A percentile compares a stretch with the other conserved stretches of the same genome.
phyloP scores from a whole-genome alignment of 108 stramenopile genomes.

The Epipyxis sp. region DNA sequence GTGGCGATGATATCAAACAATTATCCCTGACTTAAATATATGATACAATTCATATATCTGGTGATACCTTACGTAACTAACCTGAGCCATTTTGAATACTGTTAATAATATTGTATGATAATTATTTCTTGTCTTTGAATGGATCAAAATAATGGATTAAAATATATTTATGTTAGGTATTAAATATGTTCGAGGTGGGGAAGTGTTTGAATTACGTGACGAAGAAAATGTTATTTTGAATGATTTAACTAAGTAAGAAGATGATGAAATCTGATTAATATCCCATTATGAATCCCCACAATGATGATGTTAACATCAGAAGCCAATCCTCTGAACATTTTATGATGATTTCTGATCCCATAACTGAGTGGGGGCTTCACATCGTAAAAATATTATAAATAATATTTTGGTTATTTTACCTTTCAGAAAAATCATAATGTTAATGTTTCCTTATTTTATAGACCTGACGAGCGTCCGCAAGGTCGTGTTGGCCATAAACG shows the following conservation, averaged over 20 bases:
- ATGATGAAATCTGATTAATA: background rate
- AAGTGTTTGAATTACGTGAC: background rate
- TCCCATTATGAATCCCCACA: no score
- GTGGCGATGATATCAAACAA: background rate
- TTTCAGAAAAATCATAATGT: no score
- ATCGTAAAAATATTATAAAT: no score
- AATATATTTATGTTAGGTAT: background rate
- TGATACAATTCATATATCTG: background rate
- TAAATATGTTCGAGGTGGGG: background rate
- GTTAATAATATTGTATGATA: background rate
- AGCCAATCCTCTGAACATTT: constrained; percentile 23
- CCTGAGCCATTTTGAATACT: background rate
- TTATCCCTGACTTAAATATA: background rate
- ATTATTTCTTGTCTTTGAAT: background rate
- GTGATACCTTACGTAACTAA: background rate
- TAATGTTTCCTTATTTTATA: background rate
- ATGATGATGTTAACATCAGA: background rate
- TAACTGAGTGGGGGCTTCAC: no score
- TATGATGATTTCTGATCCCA: background rate
- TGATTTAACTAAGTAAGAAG: background rate
- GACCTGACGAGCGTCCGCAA: background rate
- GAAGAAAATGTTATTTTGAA: background rate
- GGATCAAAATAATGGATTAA: background rate
- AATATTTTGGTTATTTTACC: no score
- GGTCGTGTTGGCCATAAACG: constrained; percentile 58